Evolutionary conservation across 2,329 filamentous ascomycete species (phyloP), one percentile per base, ranked within the genome.

Genomic region (Talaromyces sp.): DNA sequence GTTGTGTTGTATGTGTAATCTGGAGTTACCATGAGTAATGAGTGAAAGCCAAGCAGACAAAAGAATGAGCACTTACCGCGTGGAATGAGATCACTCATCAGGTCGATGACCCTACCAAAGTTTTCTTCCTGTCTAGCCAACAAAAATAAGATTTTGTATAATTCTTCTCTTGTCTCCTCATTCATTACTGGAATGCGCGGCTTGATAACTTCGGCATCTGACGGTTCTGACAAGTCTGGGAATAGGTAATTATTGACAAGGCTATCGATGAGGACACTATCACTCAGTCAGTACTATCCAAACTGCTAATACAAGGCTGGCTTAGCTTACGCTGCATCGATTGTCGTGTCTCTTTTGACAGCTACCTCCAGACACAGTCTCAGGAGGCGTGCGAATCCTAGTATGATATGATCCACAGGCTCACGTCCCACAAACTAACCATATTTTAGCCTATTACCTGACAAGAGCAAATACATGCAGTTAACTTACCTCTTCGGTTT

Each of bases 231-330:
- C 19, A 81, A 70, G 45, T 83, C 80, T 0, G 90, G 89, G 69
- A 92, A 92, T 0, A 93, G 79, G 70, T 90, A 88, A 63, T 80
- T 84, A 72, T 83, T 85, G 69, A 92, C 86, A 1, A 93, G 73
- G 3, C 78, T 77, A 61, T 81, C 79, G 10, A 83, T 80, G 56
- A 85, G 74, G n/a, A 75, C 71, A 57, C 79, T 80, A 25, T 68
- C 27, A 9, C 13, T 33, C 25, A 22, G 61, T 67, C 31, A 67
- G 54, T 45, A 57, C 9, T 59, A 31, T 22, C 2, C 31, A 17
- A 2, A 5, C 11, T n/a, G 39, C 19, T 39, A n/a, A 33, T 35
- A 43, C n/a, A n/a, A 39, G 65, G 57, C 58, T 56, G 41, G 54
- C 61, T 19, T 27, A 31, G 69, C 71, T 62, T 69, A 79, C 78